These are phyloP conservation scores for Phoenix roebelenii DNA, from an alignment of 176 grass and related monocot species.

Conservation along the genomic window DNA sequence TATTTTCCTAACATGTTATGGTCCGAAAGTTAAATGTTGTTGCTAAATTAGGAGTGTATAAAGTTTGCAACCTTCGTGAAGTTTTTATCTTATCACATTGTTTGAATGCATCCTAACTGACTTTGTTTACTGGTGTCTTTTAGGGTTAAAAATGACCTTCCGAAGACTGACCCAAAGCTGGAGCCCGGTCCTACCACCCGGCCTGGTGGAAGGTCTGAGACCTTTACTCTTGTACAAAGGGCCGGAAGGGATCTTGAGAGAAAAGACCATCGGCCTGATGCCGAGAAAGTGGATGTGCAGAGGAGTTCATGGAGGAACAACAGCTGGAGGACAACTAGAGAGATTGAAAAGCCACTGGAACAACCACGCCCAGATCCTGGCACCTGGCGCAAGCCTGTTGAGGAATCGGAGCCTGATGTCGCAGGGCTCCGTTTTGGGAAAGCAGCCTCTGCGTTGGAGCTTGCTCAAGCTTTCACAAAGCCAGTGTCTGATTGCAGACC, in stretches of 20 bases:
- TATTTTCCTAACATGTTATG: too few species aligned
- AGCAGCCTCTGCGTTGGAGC: constrained; percentile 66
- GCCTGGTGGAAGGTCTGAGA: constrained; percentile 41
- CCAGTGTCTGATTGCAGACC: constrained; percentile 41
- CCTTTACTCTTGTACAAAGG: constrained; percentile 40
- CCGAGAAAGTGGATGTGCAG: constrained; percentile 28
- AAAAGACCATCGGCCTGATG: constrained; percentile 38
- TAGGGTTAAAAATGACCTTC: constrained; percentile 67
- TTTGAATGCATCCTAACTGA: too few species aligned
- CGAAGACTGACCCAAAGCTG: constrained; percentile 51
- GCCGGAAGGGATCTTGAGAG: constrained; percentile 46
- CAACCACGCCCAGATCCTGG: constrained; percentile 54
- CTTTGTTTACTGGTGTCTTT: constrained; percentile 1
- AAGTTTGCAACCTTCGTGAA: too few species aligned
- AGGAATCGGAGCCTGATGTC: constrained; percentile 42
- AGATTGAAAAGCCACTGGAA: constrained; percentile 46
- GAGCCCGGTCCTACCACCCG: constrained; percentile 33
- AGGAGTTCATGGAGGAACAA: constrained; percentile 48
- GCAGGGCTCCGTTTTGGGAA: constrained; percentile 53
- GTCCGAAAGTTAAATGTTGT: too few species aligned
- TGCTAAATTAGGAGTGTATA: too few species aligned
- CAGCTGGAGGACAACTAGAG: constrained; percentile 34
- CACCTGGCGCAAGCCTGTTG: constrained; percentile 84
- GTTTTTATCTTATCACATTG: too few species aligned
- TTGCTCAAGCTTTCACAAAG: constrained; percentile 88